Evolutionary conservation across 805 yeast genomes (phyloP), one percentile per base, ranked within the genome.

Genomic region (Candida vaughaniae): DNA sequence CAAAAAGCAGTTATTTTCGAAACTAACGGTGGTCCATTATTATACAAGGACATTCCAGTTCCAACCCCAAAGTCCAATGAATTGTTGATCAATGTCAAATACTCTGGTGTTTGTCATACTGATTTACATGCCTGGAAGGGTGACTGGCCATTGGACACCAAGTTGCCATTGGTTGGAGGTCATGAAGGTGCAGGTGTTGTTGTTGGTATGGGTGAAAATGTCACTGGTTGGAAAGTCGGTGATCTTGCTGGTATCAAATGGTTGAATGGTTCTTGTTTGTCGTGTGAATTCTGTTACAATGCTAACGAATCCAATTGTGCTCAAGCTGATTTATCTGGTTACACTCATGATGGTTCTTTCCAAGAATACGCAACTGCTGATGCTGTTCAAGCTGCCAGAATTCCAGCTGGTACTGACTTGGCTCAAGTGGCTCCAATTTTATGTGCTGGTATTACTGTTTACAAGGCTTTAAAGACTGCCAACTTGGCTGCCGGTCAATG

Each of bases 291-390:
- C 58, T 67, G 73, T 48, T 64, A 63, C 42, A 52, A 54, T 33
- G 55, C 63, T 25, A 58, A 59, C 41, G 77, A 83, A 68, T 55
- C 72, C 35, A 65, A 65, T 53, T 84, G 90, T 70, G 69, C 77
- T 31, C 55, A 75, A 9, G 86, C 87, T 33, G 85, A 78, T 53
- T 71, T 82, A 49, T 66, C 87, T 25, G 90, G 90, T 59, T 80
- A 78, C 73, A 79, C 86, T 36, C 85, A 80, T 57, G 85, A 80
- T 55, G 86, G 73, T 64, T 74, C 83, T 37, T 78, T 77, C 78
- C 82, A 77, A 61, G 76, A 78, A 55, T 78, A 78, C 58, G 81
- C 80, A 30, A 76, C 82, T 39, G 83, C 82, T 33, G 80, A 77
- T 53, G 80, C 82, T 31, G 73, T 74, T 26, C 82, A 78, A 57